These are phyloP conservation scores for Parietaria judaica DNA, from an alignment of 306 rosid genomes.

Conservation along the genomic window DNA sequence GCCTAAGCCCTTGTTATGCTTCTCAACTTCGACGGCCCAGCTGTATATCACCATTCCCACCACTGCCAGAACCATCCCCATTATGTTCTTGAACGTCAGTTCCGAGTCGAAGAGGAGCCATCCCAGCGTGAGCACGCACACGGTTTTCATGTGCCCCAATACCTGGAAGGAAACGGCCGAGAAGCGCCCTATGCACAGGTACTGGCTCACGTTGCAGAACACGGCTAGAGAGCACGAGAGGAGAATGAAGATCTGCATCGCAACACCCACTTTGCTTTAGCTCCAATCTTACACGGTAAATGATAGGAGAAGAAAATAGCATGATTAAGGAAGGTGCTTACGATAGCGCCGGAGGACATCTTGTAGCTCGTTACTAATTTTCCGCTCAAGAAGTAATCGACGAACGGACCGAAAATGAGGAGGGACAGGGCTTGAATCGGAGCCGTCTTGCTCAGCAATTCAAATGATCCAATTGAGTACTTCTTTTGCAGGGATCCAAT, in stretches of 20 bases:
- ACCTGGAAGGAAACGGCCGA: conserved; percentile 92
- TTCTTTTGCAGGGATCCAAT: conserved; percentile 92
- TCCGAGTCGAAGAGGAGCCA: conserved; percentile 86
- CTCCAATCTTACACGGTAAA: not conserved
- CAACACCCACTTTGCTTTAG: conserved; percentile 4
- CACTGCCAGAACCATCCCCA: conserved; percentile 74
- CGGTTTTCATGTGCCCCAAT: conserved; percentile 92
- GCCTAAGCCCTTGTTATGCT: conserved; percentile 37
- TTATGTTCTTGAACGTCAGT: conserved; percentile 67
- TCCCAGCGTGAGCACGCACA: conserved; percentile 79
- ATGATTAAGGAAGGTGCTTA: conserved; percentile 26
- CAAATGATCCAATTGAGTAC: conserved; percentile 92
- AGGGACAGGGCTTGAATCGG: conserved; percentile 88
- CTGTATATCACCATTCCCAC: conserved; percentile 84
- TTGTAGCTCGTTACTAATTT: conserved; percentile 58
- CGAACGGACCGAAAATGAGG: conserved; percentile 68
- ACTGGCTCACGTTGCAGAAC: conserved; percentile 85
- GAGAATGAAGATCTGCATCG: conserved; percentile 61
- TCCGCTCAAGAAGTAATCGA: conserved; percentile 66
- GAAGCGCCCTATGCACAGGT: conserved; percentile 90
- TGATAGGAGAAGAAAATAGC: not conserved
- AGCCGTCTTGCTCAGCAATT: conserved; percentile 90
- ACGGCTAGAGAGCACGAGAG: conserved; percentile 77
- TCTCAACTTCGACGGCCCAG: conserved; percentile 81
- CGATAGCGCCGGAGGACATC: conserved; percentile 68